phyloP scores from a whole-genome alignment of 2,329 filamentous ascomycete species.

The Pseudogymnoascus sp. region DNA sequence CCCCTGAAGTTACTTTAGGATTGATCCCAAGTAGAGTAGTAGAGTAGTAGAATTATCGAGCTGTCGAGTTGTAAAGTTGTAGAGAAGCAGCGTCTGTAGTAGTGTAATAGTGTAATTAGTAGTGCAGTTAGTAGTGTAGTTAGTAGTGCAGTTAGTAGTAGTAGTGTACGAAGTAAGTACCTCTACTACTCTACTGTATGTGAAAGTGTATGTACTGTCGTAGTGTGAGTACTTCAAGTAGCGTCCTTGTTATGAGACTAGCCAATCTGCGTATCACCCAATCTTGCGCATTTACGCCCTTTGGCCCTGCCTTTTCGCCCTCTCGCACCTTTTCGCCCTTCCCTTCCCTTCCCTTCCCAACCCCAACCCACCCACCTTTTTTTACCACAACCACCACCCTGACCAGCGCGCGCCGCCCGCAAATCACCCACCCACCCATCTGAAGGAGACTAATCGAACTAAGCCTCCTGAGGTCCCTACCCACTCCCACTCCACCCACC shows the following conservation, averaged over 20 bases:
- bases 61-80: background rate
- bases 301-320: background rate
- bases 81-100: background rate
- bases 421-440: constrained; percentile 3
- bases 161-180: background rate
- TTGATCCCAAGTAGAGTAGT: background rate
- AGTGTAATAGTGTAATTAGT: background rate
- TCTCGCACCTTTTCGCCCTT: background rate
- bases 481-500: constrained; percentile 2
- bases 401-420: background rate
- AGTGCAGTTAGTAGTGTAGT: background rate
- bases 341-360: background rate
- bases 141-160: background rate
- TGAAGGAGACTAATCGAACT: constrained; percentile 5
- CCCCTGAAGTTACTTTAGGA: background rate
- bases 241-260: background rate
- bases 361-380: background rate
- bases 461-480: constrained; percentile 4
- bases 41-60: background rate
- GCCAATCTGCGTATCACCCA: constrained; percentile 7
- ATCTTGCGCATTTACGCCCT: background rate
- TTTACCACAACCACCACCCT: background rate
- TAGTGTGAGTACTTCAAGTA: background rate
- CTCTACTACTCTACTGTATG: background rate
- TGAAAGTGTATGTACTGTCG: background rate